phyloP scores from a whole-genome alignment of 768 basidiomycete species.

The Tricholoma hemisulphureum region DNA sequence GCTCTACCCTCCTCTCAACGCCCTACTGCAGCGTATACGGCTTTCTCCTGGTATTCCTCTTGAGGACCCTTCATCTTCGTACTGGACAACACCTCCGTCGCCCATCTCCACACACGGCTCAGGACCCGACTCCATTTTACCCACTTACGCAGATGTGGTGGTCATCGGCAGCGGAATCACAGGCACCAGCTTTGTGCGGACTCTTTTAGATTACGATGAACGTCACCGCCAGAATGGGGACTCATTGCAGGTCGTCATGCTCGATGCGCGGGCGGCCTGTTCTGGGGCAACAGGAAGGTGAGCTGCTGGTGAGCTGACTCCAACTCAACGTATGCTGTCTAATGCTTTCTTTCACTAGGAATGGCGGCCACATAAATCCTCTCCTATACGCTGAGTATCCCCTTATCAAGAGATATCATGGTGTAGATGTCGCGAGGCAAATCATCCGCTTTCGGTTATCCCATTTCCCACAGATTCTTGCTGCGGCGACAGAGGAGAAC shows the following conservation, averaged over 20 bases:
- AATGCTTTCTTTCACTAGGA: slow-evolving; percentile 38
- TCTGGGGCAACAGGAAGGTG: slow-evolving; percentile 74
- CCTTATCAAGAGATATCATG: slow-evolving; percentile 44
- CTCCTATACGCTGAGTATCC: slow-evolving; percentile 58
- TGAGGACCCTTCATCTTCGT: slow-evolving; percentile 52
- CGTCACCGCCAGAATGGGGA: slow-evolving; percentile 20
- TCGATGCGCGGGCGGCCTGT: slow-evolving; percentile 79
- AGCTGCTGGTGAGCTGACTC: slow-evolving; percentile 42
- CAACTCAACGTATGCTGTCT: slow-evolving; percentile 2
- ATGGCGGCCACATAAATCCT: slow-evolving; percentile 69
- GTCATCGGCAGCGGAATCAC: slow-evolving; percentile 80
- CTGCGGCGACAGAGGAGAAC: slow-evolving; percentile 52
- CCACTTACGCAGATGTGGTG: slow-evolving; percentile 60
- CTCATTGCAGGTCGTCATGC: slow-evolving; percentile 55
- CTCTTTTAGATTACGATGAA: slow-evolving; percentile 40
- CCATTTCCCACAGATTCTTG: slow-evolving; percentile 50
- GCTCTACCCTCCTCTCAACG: slow-evolving; percentile 20
- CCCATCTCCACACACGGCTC: slow-evolving; percentile 39
- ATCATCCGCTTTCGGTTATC: slow-evolving; percentile 62
- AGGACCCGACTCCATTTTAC: slow-evolving; percentile 25
- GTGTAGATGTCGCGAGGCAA: slow-evolving; percentile 44
- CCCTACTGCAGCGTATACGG: slow-evolving; percentile 27
- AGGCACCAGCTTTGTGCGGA: slow-evolving; percentile 58
- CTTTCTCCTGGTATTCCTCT: slow-evolving; percentile 58
- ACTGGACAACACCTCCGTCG: slow-evolving; percentile 61